A percentile compares a stretch with the other conserved stretches of the same genome.
Conservation (phyloP, 192 early-diverging fungal species). For the Coemansia brasiliensis region DNA sequence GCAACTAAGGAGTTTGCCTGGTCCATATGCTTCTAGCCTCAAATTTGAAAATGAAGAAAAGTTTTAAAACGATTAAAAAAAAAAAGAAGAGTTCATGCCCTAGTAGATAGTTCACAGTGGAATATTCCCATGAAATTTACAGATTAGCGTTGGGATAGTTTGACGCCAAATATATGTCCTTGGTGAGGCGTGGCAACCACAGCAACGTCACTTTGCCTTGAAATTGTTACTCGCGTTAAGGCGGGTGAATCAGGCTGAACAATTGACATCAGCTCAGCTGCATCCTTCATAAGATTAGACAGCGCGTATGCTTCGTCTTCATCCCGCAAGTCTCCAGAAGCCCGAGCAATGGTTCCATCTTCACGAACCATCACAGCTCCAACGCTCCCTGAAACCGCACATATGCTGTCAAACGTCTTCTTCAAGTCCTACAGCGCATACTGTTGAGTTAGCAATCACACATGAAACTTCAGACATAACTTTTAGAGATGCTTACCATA, state of each 20-base stretch:
- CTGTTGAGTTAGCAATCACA: not conserved
- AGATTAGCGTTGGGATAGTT: constrained; percentile 28
- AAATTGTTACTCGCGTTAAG: constrained; percentile 35
- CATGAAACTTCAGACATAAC: too few species aligned
- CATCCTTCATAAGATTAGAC: constrained; percentile 40
- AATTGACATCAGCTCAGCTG: constrained; percentile 33
- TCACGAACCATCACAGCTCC: constrained; percentile 52
- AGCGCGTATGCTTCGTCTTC: constrained; percentile 30
- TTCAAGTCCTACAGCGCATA: constrained; percentile 45
- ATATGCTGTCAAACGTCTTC: constrained; percentile 50
- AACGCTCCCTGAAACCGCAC: constrained; percentile 36
- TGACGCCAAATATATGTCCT: constrained; percentile 38
- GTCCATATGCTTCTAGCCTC: not conserved
- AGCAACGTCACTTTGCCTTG: constrained; percentile 27
- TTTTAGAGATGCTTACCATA: not conserved
- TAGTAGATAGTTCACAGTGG: not conserved
- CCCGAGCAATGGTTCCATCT: constrained; percentile 38
- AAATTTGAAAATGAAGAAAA: not conserved
- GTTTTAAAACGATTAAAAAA: not conserved
- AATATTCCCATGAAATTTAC: not conserved
- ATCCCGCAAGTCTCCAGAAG: constrained; percentile 32
- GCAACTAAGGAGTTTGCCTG: not conserved
- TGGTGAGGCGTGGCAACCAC: constrained; percentile 40
- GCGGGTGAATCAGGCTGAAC: constrained; percentile 25
- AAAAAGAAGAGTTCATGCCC: not conserved